Base-by-base conservation (phyloP, 2,329 filamentous ascomycete genomes). In the Sclerotinia subarctica region DNA sequence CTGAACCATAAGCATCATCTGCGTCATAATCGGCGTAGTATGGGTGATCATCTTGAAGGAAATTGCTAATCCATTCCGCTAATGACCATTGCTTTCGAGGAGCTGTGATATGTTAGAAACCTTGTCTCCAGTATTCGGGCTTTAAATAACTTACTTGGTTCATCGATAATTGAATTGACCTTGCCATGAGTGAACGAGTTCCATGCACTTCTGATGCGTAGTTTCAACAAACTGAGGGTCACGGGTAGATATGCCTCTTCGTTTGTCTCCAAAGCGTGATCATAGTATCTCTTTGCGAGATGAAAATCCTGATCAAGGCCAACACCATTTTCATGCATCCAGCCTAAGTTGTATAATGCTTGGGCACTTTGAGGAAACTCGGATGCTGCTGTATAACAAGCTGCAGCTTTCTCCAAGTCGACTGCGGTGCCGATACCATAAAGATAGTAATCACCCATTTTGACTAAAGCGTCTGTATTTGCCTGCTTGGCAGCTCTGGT, bases 291-390 rank as follows among this genome's bases (percentile, higher is more conserved):
- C 80, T 99, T 99, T 2, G 96, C 95, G 68, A 99, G 88, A 76
- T 99, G 95, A 78, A 96, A 99, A 77, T 99, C 95, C 77, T 99
- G 95, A 66, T 91, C 90, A 26, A 98, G 86, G 2, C 94, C 93
- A 62, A 98, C 84, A 10, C 95, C 95, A 76, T 98, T 97, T 80
- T 99, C 95, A 76, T 99, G 93, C 94, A 99, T 98, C 95, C 95
- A 99, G 6, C 95, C 96, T 19, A 99, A 83, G 75, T 99, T 98
- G 86, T 93, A 99, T 68, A 97, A 87, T 19, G 96, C 95, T 79
- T 99, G 96, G 2, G 94, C 95, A 74, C 93, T 96, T 76, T 93
- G 90, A 73, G 94, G 89, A 69, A 91, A 93, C 76, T 99, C 95
- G 0, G 94, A 94, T 1, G 95, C 95, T 5, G 92, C 91, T 65